Evolutionary conservation across 768 basidiomycete species (phyloP), one percentile per base, ranked within the genome.

Genomic region (Trametopsis cervina): DNA sequence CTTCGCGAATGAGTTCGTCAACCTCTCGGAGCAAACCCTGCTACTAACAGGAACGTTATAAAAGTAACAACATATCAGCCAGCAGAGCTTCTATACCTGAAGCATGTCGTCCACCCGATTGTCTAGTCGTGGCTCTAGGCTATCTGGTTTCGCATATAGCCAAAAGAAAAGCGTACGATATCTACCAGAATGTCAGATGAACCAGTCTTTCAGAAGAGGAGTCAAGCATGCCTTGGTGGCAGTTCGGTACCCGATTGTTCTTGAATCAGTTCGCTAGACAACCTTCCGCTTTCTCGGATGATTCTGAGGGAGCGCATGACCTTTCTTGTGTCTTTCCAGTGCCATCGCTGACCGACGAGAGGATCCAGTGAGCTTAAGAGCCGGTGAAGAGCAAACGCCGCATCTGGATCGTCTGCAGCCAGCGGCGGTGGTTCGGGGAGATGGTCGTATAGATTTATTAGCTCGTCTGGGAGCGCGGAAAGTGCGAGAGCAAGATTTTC

Each of bases 251-350:
- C 63, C 0, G 80, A 76, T 59, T 89, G 87, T 51, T 85, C 78
- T 15, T 57, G 60, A 46, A 85, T 73, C 11, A 89, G 75, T 44
- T 87, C 82, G 55, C 86, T 90, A 1, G 85, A 72, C 40, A 66
- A 71, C 40, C 70, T 71, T 4, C 83, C 78, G 0, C 75, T 77
- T 47, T 89, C 81, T 66, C 80, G 83, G 48, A 92, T 80, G 23
- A 96, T 80, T 37, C 76, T 72, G 6, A 99, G 64, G 54, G 77
- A 89, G 29, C 93, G 75, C 10, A 89, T 64, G 4, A 97, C 88
- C 65, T 97, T 99, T 25, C 95, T 74, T 0, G 90, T 84, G 57
- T 99, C 96, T 54, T 74, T 76, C 95, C 95, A 98, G 62, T 99
- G 96, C 95, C 95, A 98, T 52, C 93, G 72, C 24, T 73, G 73